phyloP scores from a whole-genome alignment of 352 stramenopile species.

The Pythium vanterpoolii region DNA sequence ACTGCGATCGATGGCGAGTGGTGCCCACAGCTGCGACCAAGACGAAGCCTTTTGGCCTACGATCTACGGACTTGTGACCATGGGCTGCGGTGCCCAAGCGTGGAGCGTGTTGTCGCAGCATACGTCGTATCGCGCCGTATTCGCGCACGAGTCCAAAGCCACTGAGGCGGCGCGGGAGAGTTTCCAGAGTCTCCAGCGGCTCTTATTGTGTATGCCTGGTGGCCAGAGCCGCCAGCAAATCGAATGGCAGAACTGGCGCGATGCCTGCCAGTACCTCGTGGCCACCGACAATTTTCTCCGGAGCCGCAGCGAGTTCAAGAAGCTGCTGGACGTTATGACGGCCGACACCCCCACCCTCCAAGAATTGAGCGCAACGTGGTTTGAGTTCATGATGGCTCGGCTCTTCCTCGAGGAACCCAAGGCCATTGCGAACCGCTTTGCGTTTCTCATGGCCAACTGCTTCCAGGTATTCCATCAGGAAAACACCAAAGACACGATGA shows the following conservation, averaged over 20 bases:
- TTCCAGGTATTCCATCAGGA: constrained; percentile 44
- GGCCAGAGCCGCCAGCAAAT: constrained; percentile 14
- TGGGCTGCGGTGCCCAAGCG: constrained; percentile 42
- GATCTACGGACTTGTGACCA: constrained; percentile 51
- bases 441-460: constrained; percentile 79
- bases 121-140: constrained; percentile 50
- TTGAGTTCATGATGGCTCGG: constrained; percentile 78
- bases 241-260: constrained; percentile 65
- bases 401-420: constrained; percentile 77
- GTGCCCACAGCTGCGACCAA: constrained; percentile 31
- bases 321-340: constrained; percentile 51
- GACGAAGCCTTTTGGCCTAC: constrained; percentile 65
- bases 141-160: constrained; percentile 38
- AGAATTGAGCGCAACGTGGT: constrained; percentile 50
- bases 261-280: constrained; percentile 55
- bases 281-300: constrained; percentile 54
- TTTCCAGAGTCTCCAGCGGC: constrained; percentile 57
- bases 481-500: constrained; percentile 39
- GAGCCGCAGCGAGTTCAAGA: constrained; percentile 40
- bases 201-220: constrained; percentile 71
- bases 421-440: constrained; percentile 63
- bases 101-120: constrained; percentile 62
- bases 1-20: constrained; percentile 29
- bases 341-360: constrained; percentile 47
- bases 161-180: constrained; percentile 37